Base-by-base conservation (phyloP, 331 rosid species). In the Quercus phellos region DNA sequence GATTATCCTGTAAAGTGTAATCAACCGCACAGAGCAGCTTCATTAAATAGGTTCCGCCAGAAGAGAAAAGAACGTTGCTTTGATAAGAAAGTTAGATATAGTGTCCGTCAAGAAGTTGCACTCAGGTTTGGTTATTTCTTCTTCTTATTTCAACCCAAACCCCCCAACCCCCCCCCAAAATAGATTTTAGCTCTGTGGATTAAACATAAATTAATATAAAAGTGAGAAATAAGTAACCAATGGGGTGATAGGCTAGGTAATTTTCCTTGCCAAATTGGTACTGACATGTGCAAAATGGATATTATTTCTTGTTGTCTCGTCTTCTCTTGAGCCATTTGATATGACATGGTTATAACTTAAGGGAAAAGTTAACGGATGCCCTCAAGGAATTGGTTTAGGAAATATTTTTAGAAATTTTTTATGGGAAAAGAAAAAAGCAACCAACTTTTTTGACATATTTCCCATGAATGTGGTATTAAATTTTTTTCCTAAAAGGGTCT, bases 71-170 rank as follows among this genome's bases (percentile, higher is more conserved):
- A 91, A 72, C 90, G 96, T 29, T 86, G 91, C 89, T 94, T 90
- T 75, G 98, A 94, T 82, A 94, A 94, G 90, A 94, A 94, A 94
- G 97, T 94, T 74, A 81, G 98, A 89, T 94, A 94, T 72, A 38
- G 91, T 68, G 97, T 94, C 19, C 98, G 97, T 70, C 98, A 94
- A 82, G 98, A 94, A 86, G 98, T 94, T 81, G 97, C 98, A 13
- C 97, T 91, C 85, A 93, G 96, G 98, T 89, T 59, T 78, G 88
- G 72, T 80, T 46, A 70, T 81, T 82, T 30, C 74, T 78, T 88
- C 79, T 75, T 24, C 11, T 51, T 50, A 21, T 71, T 63, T 55
- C n/a, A n/a, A n/a, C n/a, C n/a, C n/a, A n/a, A n/a, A n/a, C 24
- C 24, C 24, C 24, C 24, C 50, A 30, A 71, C 22, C 32, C 55